These are phyloP conservation scores for Yueomyces sp. DNA, from an alignment of 805 yeast genomes.

Conservation along the genomic window DNA sequence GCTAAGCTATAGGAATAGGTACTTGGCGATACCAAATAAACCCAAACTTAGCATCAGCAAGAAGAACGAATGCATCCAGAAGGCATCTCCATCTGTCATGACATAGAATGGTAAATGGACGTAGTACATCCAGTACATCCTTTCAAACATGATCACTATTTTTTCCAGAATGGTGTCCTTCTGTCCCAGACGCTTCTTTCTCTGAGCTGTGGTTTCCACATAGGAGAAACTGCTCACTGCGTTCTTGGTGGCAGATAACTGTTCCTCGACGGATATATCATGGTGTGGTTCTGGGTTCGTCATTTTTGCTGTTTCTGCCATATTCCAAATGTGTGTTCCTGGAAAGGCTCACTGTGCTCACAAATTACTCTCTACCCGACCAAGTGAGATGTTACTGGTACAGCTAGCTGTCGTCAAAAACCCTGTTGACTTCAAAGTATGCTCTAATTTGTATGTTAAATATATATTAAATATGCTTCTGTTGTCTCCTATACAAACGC, in stretches of 20 bases:
- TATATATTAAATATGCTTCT: neutral
- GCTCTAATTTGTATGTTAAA: no score
- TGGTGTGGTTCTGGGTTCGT: no score
- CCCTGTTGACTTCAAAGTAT: no score
- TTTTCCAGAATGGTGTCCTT: constrained; percentile 10
- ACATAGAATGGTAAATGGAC: constrained; percentile 32
- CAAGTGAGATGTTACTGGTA: no score
- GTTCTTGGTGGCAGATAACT: no score
- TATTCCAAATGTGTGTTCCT: no score
- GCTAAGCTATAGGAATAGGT: constrained; percentile 10
- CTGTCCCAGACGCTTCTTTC: constrained; percentile 3
- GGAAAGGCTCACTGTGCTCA: no score
- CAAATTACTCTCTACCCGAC: no score
- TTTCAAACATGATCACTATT: constrained; percentile 19
- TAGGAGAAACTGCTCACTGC: neutral
- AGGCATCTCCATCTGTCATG: constrained; percentile 31
- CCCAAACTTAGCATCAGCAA: constrained; percentile 26
- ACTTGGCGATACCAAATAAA: constrained; percentile 26
- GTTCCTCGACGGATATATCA: no score
- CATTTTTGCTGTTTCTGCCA: no score
- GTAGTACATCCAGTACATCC: constrained; percentile 31
- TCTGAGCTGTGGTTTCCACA: constrained; percentile 4
- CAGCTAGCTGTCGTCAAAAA: no score
- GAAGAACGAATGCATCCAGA: constrained; percentile 27
- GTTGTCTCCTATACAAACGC: neutral